phyloP scores from a whole-genome alignment of 2,329 filamentous ascomycete genomes.

The Penicillium sp. region DNA sequence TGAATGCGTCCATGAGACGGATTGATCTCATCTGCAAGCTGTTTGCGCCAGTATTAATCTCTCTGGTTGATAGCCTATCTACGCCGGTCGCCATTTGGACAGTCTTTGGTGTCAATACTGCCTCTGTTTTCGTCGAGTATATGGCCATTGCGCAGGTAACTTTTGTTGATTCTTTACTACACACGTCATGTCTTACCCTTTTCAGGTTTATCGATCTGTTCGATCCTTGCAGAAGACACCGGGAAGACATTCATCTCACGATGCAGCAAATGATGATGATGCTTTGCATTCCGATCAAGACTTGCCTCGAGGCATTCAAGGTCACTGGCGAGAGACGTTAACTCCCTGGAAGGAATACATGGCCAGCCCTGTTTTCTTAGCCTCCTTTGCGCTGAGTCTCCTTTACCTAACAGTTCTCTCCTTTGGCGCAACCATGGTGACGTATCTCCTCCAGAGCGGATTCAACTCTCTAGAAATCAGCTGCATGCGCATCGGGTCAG shows the following conservation, averaged over 20 bases:
- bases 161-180: too few species aligned
- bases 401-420: constrained; percentile 53
- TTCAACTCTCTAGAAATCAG: constrained; percentile 48
- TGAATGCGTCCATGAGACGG: constrained; percentile 52
- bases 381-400: constrained; percentile 48
- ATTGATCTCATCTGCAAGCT: constrained; percentile 56
- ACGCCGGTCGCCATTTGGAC: constrained; percentile 44
- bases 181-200: too few species aligned
- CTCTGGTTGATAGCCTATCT: constrained; percentile 43
- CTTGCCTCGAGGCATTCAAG: constrained; percentile 29
- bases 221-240: constrained; percentile 9
- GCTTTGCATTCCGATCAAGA: constrained; percentile 19
- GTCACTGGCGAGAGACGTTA: constrained; percentile 6
- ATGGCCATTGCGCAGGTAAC: constrained; percentile 35
- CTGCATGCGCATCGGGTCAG: constrained; percentile 44
- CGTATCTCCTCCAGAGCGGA: constrained; percentile 48
- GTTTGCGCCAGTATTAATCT: constrained; percentile 49
- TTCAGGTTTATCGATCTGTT: constrained; percentile 10
- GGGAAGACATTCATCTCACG: neutral
- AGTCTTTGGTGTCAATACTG: constrained; percentile 43
- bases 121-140: constrained; percentile 39
- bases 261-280: neutral
- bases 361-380: constrained; percentile 31
- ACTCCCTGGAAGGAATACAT: constrained; percentile 27
- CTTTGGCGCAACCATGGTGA: constrained; percentile 52